Percentiles rank a stretch among this genome's conserved stretches.
Conservation (phyloP, 306 rosid genomes). For the Sicyos edulis region DNA sequence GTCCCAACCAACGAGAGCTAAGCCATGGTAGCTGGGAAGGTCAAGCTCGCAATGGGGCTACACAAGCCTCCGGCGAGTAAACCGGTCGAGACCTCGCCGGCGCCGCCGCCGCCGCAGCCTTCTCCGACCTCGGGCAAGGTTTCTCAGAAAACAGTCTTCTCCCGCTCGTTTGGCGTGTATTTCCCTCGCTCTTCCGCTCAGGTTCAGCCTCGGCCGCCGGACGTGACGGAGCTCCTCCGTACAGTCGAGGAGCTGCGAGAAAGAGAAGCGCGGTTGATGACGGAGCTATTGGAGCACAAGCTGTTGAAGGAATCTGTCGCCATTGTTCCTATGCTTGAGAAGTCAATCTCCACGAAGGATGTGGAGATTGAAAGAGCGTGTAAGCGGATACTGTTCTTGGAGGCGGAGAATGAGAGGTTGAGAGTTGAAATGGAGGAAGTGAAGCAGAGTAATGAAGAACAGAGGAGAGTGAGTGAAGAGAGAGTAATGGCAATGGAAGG, state of each 20-base stretch:
- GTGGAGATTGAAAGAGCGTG: constrained; percentile 46
- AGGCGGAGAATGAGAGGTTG: constrained; percentile 45
- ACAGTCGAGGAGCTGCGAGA: constrained; percentile 84
- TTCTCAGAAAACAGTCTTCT: constrained; percentile 66
- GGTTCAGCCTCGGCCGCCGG: constrained; percentile 93
- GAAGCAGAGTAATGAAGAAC: constrained; percentile 33
- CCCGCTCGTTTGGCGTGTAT: constrained; percentile 76
- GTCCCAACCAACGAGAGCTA: constrained; percentile 1
- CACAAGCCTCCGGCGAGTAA: constrained; percentile 54
- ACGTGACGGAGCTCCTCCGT: constrained; percentile 77
- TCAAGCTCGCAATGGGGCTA: constrained; percentile 78
- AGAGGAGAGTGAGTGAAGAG: constrained; percentile 36
- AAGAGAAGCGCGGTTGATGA: constrained; percentile 79
- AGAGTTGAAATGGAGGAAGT: constrained; percentile 36
- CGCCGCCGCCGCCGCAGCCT: constrained; percentile 29
- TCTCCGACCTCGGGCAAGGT: constrained; percentile 45
- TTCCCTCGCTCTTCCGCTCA: constrained; percentile 94
- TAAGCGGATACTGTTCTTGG: constrained; percentile 36
- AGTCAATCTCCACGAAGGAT: constrained; percentile 48
- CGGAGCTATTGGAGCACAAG: constrained; percentile 81
- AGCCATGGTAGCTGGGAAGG: constrained; percentile 83
- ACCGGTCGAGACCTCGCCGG: constrained; percentile 39
- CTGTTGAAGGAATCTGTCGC: constrained; percentile 70
- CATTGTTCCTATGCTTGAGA: constrained; percentile 69
- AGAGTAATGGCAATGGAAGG: constrained; percentile 49